Evolutionary conservation across 148 eudicot species (phyloP), one percentile per base, ranked within the genome.

Genomic region (Gaultheria prostrata): DNA sequence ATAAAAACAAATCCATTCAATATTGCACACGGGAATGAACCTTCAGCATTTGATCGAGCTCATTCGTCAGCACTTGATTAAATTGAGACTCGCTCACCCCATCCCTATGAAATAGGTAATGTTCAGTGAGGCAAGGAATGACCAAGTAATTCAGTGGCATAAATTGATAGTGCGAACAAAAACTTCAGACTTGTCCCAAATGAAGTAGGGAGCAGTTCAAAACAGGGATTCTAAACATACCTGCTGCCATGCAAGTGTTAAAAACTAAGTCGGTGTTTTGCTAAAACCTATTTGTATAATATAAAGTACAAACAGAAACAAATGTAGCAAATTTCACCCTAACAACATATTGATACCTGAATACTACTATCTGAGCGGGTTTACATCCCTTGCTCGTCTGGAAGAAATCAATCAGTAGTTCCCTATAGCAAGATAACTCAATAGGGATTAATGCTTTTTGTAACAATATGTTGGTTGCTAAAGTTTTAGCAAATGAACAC

Each of bases 61-160:
- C 99, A 86, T 88, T 51, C 84, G 90, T 90, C 35, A 97, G 89
- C 54, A 94, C 97, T 87, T 97, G 93, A 63, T 84, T 83, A 84
- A 97, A 97, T 78, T 97, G 98, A 48, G 94, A 89, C 83, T 93
- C 95, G 73, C 98, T 88, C 54, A 97, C 95, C 43, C 99, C 99
- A 87, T 97, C 98, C 92, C 99, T 97, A 76, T 48, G 74, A 82
- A 65, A 50, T 76, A 86, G 28, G 56, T 15, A 78, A 74, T 82
- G 69, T 75, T 56, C 51, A 63, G 56, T 61, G 18, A 54, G 48
- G 59, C 54, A 80, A 28, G 12, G 33, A 76, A 18, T 43, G 45
- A 50, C 26, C 4, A n/a, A 74, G 8, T 17, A n/a, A 74, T 49
- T 61, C 74, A 46, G 76, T n/a, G 20, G 54, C 79, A 73, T 82